These are phyloP conservation scores for Lodderomyces elongisporus DNA, from an alignment of 1,139 yeast genomes.

Conservation along the genomic window DNA sequence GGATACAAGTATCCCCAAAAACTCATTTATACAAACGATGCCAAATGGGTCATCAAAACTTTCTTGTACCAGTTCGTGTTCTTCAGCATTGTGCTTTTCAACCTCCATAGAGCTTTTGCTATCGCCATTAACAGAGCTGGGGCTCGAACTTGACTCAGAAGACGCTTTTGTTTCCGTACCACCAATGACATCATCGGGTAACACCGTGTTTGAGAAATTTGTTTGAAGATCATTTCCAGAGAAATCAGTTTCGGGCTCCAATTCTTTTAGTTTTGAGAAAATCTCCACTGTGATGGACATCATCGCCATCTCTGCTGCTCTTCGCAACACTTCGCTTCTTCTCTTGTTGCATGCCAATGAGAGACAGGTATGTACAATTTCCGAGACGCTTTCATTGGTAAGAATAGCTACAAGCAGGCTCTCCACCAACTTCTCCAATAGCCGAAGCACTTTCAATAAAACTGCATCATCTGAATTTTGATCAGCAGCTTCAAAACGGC, in stretches of 20 bases:
- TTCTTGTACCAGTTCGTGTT: slow-evolving; percentile 1
- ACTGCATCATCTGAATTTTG: slow-evolving; percentile 92
- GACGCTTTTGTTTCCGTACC: slow-evolving; percentile 22
- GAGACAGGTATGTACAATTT: slow-evolving; percentile 86
- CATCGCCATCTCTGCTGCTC: slow-evolving; percentile 87
- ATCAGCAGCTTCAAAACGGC: slow-evolving; percentile 94
- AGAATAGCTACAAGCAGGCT: slow-evolving; percentile 62
- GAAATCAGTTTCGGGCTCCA: slow-evolving; percentile 46
- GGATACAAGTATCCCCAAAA: slow-evolving; percentile 71
- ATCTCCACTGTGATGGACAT: slow-evolving; percentile 63
- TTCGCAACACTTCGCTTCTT: slow-evolving; percentile 82
- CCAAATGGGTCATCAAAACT: slow-evolving; percentile 50
- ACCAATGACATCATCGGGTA: slow-evolving; percentile 41
- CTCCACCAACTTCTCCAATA: slow-evolving; percentile 64
- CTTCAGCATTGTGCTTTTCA: background rate
- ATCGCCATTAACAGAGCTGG: background rate
- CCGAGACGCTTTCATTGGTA: slow-evolving; percentile 80
- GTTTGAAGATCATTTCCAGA: slow-evolving; percentile 28
- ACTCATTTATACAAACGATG: slow-evolving; percentile 63
- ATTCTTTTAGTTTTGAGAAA: slow-evolving; percentile 53
- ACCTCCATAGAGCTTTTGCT: slow-evolving; percentile 2
- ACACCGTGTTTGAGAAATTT: slow-evolving; percentile 29
- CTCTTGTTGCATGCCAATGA: slow-evolving; percentile 90
- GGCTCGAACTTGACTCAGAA: background rate
- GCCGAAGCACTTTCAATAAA: slow-evolving; percentile 69